These are phyloP conservation scores for Apiospora malaysiana DNA, from an alignment of 2,329 filamentous ascomycete species.

Conservation along the genomic window DNA sequence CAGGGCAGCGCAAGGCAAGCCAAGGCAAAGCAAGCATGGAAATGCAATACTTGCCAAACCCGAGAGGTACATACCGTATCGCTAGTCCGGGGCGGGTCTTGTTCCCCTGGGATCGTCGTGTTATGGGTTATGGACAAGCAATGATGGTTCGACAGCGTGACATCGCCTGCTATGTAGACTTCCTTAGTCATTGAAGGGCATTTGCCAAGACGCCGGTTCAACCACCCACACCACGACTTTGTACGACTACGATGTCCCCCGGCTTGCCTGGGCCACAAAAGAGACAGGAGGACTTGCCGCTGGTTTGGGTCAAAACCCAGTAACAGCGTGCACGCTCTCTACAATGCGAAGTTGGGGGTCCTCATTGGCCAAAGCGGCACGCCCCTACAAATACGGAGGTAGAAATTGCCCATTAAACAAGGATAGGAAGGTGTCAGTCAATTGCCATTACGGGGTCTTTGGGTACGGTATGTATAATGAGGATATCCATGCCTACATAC, in stretches of 20 bases:
- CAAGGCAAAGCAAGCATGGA: neutral
- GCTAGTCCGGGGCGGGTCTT: neutral
- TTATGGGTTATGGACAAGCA: neutral
- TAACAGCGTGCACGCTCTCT: neutral
- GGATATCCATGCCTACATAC: too few species aligned
- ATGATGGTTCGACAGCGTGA: constrained; percentile 16
- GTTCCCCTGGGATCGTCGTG: constrained; percentile 11
- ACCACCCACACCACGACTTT: neutral
- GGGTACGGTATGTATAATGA: neutral
- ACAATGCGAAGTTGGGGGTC: neutral
- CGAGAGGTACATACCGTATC: neutral
- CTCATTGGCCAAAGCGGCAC: neutral
- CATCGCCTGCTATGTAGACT: neutral
- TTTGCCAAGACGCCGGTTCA: neutral
- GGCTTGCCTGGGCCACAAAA: neutral
- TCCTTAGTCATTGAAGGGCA: constrained; percentile 5
- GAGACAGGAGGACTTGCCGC: neutral
- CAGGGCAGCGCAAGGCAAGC: neutral
- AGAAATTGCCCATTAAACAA: neutral
- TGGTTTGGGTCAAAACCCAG: constrained; percentile 26
- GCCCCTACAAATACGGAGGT: too few species aligned
- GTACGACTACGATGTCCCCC: neutral
- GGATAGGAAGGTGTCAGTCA: constrained; percentile 11
- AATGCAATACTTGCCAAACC: neutral
- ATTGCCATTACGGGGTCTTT: neutral